phyloP scores from a whole-genome alignment of 2,329 filamentous ascomycete genomes.

The Neodidymelliopsis sp. region DNA sequence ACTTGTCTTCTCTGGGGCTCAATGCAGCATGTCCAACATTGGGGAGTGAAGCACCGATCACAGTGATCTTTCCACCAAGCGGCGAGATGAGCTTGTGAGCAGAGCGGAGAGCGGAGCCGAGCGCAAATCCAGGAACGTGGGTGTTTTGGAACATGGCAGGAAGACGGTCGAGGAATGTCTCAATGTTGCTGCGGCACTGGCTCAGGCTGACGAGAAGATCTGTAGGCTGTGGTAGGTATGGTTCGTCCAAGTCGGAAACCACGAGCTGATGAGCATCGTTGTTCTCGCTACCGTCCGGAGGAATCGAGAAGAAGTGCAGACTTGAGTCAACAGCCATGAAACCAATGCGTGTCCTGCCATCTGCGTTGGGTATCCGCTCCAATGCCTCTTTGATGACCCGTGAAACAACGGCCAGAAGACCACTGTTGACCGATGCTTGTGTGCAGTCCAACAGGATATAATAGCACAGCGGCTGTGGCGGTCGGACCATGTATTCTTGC shows the following conservation, averaged over 20 bases:
- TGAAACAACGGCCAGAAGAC: conserved; percentile 88
- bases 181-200: conserved; percentile 89
- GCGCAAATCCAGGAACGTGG: conserved; percentile 86
- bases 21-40: conserved; percentile 90
- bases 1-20: conserved; percentile 93
- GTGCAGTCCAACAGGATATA: conserved; percentile 39
- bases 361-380: conserved; percentile 97
- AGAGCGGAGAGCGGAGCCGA: conserved; percentile 91
- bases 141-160: conserved; percentile 98
- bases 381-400: conserved; percentile 94
- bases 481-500: conserved; percentile 99
- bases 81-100: conserved; percentile 96
- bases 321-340: conserved; percentile 96
- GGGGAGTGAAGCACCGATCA: conserved; percentile 87
- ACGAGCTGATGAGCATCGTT: conserved; percentile 91
- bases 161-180: conserved; percentile 87
- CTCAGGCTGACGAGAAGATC: conserved; percentile 89
- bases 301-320: conserved; percentile 94
- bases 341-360: conserved; percentile 87
- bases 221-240: conserved; percentile 91
- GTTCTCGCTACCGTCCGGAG: conserved; percentile 84
- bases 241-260: conserved; percentile 93
- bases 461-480: conserved; percentile 75
- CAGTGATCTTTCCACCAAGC: conserved; percentile 92
- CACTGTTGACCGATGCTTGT: conserved; percentile 75